Evolutionary conservation across 805 yeast species (phyloP).

Genomic region (Candida railenensis): DNA sequence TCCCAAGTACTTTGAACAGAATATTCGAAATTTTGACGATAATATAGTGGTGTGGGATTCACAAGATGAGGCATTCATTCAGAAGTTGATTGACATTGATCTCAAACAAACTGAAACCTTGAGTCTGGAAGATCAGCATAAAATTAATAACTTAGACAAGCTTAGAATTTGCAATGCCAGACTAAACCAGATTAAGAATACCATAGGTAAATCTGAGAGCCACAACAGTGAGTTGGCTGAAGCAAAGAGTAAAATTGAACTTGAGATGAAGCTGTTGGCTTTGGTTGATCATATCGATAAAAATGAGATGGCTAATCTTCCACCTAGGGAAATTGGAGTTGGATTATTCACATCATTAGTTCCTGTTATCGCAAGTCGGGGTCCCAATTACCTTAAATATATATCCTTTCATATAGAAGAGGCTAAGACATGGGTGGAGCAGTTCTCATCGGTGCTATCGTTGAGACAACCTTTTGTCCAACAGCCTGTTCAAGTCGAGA

Average conservation of each 20-base stretch:
- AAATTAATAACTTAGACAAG: slow-evolving; percentile 24
- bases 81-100: slow-evolving; percentile 10
- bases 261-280: slow-evolving; percentile 12
- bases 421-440: slow-evolving; percentile 22
- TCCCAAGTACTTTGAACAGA: not conserved
- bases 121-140: slow-evolving; percentile 20
- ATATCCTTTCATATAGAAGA: slow-evolving; percentile 1
- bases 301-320: too few relatives aligned
- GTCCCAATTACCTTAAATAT: slow-evolving; percentile 53
- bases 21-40: not conserved
- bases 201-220: slow-evolving; percentile 19
- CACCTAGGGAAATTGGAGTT: not conserved
- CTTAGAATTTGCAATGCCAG: slow-evolving; percentile 26
- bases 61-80: slow-evolving; percentile 9
- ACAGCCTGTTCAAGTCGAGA: slow-evolving; percentile 58
- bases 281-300: too few relatives aligned
- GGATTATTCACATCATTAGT: slow-evolving; percentile 6
- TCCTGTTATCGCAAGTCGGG: slow-evolving; percentile 48
- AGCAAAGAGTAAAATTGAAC: slow-evolving; percentile 10
- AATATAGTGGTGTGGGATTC: slow-evolving; percentile 12
- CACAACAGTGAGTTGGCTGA: slow-evolving; percentile 9
- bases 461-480: slow-evolving; percentile 72
- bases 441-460: slow-evolving; percentile 74
- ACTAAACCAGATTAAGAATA: slow-evolving; percentile 25
- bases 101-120: slow-evolving; percentile 7